A percentile compares a stretch with the other conserved stretches of the same genome.
These are phyloP conservation scores for Cercospora citrullina DNA, from an alignment of 2,329 filamentous ascomycete species.

Conservation along the genomic window DNA sequence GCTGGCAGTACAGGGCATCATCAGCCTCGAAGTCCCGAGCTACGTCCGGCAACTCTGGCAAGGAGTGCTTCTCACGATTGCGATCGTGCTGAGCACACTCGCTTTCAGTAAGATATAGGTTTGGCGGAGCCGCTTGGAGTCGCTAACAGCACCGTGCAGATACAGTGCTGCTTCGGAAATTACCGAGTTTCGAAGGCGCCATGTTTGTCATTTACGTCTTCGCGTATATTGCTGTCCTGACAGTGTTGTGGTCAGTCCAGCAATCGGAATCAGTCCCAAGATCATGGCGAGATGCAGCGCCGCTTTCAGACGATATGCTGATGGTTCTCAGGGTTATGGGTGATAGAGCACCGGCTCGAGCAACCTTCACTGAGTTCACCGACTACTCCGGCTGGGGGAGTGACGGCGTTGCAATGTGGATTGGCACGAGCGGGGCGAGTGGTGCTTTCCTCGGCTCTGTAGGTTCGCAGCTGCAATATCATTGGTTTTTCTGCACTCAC, in stretches of 20 bases:
- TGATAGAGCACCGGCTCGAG: background rate
- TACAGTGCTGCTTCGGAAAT: conserved; percentile 38
- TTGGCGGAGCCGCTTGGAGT: background rate
- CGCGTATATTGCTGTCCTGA: conserved; percentile 37
- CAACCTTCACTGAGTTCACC: background rate
- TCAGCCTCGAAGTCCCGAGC: conserved; percentile 16
- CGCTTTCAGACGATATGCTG: background rate
- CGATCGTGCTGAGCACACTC: conserved; percentile 19
- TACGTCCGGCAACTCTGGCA: conserved; percentile 20
- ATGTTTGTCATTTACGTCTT: conserved; percentile 34
- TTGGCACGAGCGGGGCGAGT: background rate
- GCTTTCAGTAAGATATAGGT: conserved; percentile 14
- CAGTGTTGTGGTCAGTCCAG: conserved; percentile 27
- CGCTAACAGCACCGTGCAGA: conserved; percentile 4
- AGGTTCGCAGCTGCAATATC: background rate
- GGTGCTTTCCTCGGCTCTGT: conserved; percentile 6
- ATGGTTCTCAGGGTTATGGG: background rate
- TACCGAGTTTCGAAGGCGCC: conserved; percentile 42
- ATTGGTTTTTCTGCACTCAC: background rate
- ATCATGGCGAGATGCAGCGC: background rate
- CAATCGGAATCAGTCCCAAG: background rate
- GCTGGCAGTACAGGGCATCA: conserved; percentile 20
- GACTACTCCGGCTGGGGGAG: background rate
- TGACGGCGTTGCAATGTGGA: background rate
- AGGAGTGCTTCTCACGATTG: conserved; percentile 21